Evolutionary conservation across 2,329 filamentous ascomycete species (phyloP).

Genomic region (Penicillium sp.): DNA sequence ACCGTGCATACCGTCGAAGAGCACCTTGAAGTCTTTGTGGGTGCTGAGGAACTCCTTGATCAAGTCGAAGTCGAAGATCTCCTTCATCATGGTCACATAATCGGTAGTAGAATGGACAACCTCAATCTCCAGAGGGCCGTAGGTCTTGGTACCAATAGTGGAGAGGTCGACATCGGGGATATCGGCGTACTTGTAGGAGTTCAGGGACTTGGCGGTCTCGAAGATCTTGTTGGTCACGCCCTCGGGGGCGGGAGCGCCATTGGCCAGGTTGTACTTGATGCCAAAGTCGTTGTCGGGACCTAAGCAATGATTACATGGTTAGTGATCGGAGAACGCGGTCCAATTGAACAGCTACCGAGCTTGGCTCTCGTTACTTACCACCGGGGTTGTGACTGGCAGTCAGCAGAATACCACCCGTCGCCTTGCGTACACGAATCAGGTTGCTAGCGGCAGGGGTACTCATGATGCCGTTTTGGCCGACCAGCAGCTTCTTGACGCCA

Average conservation of each 20-base stretch:
- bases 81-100: constrained; percentile 93
- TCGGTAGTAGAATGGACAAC: constrained; percentile 90
- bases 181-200: constrained; percentile 87
- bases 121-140: constrained; percentile 88
- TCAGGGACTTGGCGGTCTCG: constrained; percentile 84
- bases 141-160: constrained; percentile 79
- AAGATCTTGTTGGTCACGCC: constrained; percentile 98
- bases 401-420: constrained; percentile 93
- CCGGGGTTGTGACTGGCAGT: constrained; percentile 98
- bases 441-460: constrained; percentile 96
- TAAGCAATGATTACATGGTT: constrained; percentile 38
- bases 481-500: constrained; percentile 96
- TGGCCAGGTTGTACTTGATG: constrained; percentile 99
- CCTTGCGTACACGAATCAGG: constrained; percentile 90
- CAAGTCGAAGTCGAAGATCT: constrained; percentile 95
- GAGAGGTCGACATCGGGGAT: constrained; percentile 84
- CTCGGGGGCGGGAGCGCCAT: constrained; percentile 94
- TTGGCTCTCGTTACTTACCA: constrained; percentile 60
- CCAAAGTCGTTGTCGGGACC: constrained; percentile 94
- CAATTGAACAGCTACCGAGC: not conserved
- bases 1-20: constrained; percentile 92
- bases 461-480: constrained; percentile 94
- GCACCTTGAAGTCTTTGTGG: constrained; percentile 91
- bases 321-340: not conserved
- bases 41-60: constrained; percentile 91